Conservation (phyloP, 164 flowering plant genomes). For the Macadamia tetraphylla region DNA sequence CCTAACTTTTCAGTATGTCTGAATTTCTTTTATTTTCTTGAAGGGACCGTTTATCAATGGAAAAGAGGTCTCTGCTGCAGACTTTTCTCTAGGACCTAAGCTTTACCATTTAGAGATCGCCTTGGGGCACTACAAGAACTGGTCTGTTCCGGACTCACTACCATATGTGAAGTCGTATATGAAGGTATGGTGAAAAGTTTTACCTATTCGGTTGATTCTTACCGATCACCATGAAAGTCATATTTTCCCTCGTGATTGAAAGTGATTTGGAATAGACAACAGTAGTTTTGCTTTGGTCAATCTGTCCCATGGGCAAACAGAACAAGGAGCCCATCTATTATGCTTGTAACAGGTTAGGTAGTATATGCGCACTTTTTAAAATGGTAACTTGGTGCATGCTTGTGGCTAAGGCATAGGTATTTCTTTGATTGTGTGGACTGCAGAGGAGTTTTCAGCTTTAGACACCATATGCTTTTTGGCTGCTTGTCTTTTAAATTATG, state of each 20-base stretch:
- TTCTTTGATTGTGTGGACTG: no score
- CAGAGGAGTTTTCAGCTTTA: no score
- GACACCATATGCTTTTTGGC: no score
- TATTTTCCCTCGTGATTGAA: not conserved
- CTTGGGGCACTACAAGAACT: slow-evolving; percentile 76
- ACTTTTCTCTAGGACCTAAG: slow-evolving; percentile 90
- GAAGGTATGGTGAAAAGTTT: slow-evolving; percentile 53
- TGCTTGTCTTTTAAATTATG: no score
- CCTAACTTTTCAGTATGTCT: not conserved
- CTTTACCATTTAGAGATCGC: slow-evolving; percentile 89
- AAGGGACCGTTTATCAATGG: slow-evolving; percentile 95
- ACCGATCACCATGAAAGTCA: not conserved
- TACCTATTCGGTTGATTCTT: not conserved
- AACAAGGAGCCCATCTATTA: not conserved
- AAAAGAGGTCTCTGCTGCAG: slow-evolving; percentile 66
- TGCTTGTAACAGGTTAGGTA: not conserved
- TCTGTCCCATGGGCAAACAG: not conserved
- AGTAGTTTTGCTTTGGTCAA: not conserved
- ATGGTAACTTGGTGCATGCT: no score
- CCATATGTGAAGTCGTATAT: slow-evolving; percentile 69
- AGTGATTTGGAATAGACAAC: not conserved
- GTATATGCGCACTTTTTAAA: no score
- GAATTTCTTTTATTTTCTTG: slow-evolving; percentile 12
- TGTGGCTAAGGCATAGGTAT: no score
- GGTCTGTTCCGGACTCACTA: slow-evolving; percentile 90